These are phyloP conservation scores for Stellera chamaejasme DNA, from an alignment of 345 rosid genomes.

Conservation along the genomic window DNA sequence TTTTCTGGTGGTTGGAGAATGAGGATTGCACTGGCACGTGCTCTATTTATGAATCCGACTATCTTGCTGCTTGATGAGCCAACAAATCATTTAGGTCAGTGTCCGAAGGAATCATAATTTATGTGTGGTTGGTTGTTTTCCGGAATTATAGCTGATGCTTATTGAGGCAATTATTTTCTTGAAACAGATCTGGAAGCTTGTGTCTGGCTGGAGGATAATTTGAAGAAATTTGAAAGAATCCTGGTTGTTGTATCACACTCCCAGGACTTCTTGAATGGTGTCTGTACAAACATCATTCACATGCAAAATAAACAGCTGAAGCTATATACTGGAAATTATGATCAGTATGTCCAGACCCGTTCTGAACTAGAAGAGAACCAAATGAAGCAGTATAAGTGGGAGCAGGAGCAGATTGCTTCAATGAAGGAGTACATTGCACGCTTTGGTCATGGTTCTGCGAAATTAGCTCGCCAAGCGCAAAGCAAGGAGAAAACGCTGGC, in stretches of 20 bases:
- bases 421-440: slow-evolving; percentile 99
- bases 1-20: slow-evolving; percentile 99
- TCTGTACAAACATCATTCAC: slow-evolving; percentile 95
- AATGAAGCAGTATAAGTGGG: slow-evolving; percentile 99
- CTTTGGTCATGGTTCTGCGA: slow-evolving; percentile 98
- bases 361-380: slow-evolving; percentile 93
- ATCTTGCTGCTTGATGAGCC: slow-evolving; percentile 95
- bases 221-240: slow-evolving; percentile 89
- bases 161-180: background rate
- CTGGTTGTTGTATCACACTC: slow-evolving; percentile 96
- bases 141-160: background rate
- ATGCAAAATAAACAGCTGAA: slow-evolving; percentile 87
- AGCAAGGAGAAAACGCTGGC: slow-evolving; percentile 98
- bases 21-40: slow-evolving; percentile 97
- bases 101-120: background rate
- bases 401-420: slow-evolving; percentile 93
- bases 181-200: slow-evolving; percentile 93
- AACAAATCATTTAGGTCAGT: slow-evolving; percentile 88
- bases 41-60: slow-evolving; percentile 92
- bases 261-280: slow-evolving; percentile 95
- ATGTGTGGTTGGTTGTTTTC: no score
- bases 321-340: slow-evolving; percentile 82
- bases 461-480: slow-evolving; percentile 98
- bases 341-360: slow-evolving; percentile 97
- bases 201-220: slow-evolving; percentile 93